Percentiles rank a stretch among this genome's conserved stretches.
Evolutionary conservation across 2,329 filamentous ascomycete species (phyloP).

Genomic region (Botryosphaeria agaves): DNA sequence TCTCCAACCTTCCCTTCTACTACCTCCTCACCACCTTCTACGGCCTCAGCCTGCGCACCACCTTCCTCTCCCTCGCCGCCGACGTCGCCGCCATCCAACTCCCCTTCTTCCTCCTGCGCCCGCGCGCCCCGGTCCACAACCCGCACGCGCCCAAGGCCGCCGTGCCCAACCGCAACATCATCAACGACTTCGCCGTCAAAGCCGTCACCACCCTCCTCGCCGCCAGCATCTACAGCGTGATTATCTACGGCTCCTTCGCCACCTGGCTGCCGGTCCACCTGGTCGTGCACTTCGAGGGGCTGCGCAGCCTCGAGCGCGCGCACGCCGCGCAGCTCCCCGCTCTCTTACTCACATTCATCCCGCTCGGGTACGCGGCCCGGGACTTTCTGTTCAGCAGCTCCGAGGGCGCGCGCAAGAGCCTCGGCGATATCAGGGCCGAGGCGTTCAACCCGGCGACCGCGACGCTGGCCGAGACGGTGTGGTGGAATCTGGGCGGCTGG

Average conservation of each 20-base stretch:
- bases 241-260: slow-evolving; percentile 50
- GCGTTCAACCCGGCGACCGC: slow-evolving; percentile 49
- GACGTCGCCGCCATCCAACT: slow-evolving; percentile 51
- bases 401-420: slow-evolving; percentile 36
- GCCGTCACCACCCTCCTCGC: slow-evolving; percentile 51
- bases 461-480: slow-evolving; percentile 50
- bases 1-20: slow-evolving; percentile 60
- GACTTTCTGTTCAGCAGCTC: slow-evolving; percentile 63
- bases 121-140: slow-evolving; percentile 46
- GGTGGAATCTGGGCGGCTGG: slow-evolving; percentile 43
- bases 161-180: slow-evolving; percentile 23
- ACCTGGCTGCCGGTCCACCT: slow-evolving; percentile 55
- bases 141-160: slow-evolving; percentile 23
- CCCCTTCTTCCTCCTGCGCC: slow-evolving; percentile 60
- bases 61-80: slow-evolving; percentile 44
- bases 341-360: slow-evolving; percentile 38
- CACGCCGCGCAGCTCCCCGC: slow-evolving; percentile 39
- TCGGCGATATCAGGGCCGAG: slow-evolving; percentile 26
- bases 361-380: slow-evolving; percentile 53
- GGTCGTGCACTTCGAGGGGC: slow-evolving; percentile 55
- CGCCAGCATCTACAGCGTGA: slow-evolving; percentile 56
- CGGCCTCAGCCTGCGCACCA: slow-evolving; percentile 42
- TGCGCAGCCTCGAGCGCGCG: slow-evolving; percentile 51
- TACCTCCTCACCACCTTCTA: slow-evolving; percentile 70
- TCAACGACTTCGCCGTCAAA: slow-evolving; percentile 45